Conservation (phyloP, 805 yeast genomes). For the Kluyveromyces siamensis region DNA sequence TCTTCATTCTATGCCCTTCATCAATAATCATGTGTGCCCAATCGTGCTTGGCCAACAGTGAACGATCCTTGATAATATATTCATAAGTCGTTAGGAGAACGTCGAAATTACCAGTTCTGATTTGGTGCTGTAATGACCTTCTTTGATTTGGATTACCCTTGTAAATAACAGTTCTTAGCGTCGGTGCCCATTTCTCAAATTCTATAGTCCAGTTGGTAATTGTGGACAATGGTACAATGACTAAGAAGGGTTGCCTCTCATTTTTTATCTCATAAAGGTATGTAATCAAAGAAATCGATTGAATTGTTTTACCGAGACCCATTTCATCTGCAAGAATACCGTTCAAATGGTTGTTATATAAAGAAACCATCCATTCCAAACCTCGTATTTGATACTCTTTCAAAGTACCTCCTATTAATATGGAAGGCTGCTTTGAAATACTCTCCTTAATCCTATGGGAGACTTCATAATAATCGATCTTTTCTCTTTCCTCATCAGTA, state of each 20-base stretch:
- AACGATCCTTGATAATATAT: conserved; percentile 70
- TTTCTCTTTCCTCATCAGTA: conserved; percentile 48
- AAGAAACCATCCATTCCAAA: conserved; percentile 97
- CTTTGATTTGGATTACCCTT: conserved; percentile 73
- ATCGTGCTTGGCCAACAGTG: conserved; percentile 54
- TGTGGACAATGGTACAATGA: conserved; percentile 77
- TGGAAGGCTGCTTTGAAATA: conserved; percentile 54
- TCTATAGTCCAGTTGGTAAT: conserved; percentile 80
- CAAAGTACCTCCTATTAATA: conserved; percentile 67
- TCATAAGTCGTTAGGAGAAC: conserved; percentile 76
- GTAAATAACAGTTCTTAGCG: conserved; percentile 58
- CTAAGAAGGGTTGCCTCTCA: conserved; percentile 60
- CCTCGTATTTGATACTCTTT: conserved; percentile 88
- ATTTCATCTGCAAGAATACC: conserved; percentile 98
- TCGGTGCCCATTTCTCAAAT: conserved; percentile 87
- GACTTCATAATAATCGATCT: conserved; percentile 71
- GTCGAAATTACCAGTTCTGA: conserved; percentile 62
- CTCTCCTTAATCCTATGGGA: conserved; percentile 70
- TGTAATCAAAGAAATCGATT: conserved; percentile 68
- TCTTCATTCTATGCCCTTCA: conserved; percentile 88
- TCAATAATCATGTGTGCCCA: conserved; percentile 87
- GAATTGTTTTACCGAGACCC: conserved; percentile 96
- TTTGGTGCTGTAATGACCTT: conserved; percentile 52
- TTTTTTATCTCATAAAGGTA: conserved; percentile 62
- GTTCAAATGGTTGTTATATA: conserved; percentile 87